phyloP scores from a whole-genome alignment of 1,139 yeast species.

The Suhomyces kunorum region DNA sequence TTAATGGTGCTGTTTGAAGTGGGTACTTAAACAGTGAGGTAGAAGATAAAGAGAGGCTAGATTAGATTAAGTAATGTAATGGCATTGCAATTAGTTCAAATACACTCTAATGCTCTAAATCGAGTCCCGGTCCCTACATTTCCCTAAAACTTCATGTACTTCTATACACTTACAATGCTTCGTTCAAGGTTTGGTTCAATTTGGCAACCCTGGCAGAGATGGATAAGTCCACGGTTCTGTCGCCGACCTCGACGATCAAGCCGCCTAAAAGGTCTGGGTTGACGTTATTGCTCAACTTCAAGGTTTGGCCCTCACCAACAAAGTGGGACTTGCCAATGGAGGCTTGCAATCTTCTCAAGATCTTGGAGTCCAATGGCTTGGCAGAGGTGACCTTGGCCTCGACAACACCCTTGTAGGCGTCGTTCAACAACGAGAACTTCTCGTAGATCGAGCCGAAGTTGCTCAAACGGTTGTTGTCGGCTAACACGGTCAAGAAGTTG shows the following conservation, averaged over 20 bases:
- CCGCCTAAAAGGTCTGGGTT: conserved; percentile 96
- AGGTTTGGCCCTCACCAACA: conserved; percentile 84
- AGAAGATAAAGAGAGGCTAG: no score
- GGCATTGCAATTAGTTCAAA: no score
- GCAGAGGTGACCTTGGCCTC: conserved; percentile 94
- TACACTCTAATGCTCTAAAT: no score
- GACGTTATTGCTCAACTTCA: conserved; percentile 78
- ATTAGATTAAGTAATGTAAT: no score
- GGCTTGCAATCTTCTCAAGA: conserved; percentile 74
- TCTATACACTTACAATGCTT: conserved; percentile 50
- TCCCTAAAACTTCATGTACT: conserved; percentile 8
- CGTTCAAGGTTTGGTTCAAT: conserved; percentile 86
- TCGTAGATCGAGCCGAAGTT: conserved; percentile 65
- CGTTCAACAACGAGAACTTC: conserved; percentile 77
- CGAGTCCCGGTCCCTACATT: not conserved
- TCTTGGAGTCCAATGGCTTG: conserved; percentile 78
- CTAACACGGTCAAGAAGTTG: conserved; percentile 81
- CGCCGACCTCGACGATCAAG: conserved; percentile 93
- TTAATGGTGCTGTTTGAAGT: no score
- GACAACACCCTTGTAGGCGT: conserved; percentile 88
- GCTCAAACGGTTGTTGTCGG: conserved; percentile 91
- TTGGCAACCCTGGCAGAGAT: conserved; percentile 81
- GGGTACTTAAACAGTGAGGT: no score
- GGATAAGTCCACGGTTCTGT: conserved; percentile 93
- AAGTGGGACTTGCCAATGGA: conserved; percentile 76